A percentile compares a stretch with the other conserved stretches of the same genome.
Evolutionary conservation across 306 rosid species (phyloP).

Genomic region (Spatholobus suberectus): DNA sequence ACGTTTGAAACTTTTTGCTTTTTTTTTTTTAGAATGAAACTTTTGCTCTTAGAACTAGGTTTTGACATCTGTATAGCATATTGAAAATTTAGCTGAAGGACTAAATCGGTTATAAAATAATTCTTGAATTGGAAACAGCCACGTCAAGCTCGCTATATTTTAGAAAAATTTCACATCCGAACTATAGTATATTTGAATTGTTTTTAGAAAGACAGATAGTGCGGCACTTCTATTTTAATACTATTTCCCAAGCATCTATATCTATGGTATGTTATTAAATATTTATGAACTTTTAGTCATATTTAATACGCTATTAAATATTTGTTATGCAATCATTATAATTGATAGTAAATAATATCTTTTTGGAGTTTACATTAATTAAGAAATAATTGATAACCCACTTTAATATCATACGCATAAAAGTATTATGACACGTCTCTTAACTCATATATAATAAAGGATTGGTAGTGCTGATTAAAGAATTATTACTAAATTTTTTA

Average conservation of each 20-base stretch:
- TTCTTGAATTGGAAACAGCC: neutral
- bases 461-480: neutral
- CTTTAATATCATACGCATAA: neutral
- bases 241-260: neutral
- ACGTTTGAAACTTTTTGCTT: neutral
- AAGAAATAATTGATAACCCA: neutral
- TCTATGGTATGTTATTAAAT: neutral
- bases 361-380: neutral
- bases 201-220: neutral
- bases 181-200: neutral
- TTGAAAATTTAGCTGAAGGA: neutral
- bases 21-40: too few relatives aligned
- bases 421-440: neutral
- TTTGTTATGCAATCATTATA: neutral
- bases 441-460: neutral
- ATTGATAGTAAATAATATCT: neutral
- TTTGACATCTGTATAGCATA: neutral
- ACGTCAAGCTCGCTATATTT: slow-evolving; percentile 16
- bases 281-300: neutral
- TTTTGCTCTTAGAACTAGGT: neutral
- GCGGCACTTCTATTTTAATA: neutral
- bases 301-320: neutral
- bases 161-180: neutral
- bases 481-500: neutral
- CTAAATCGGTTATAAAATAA: neutral